Base-by-base conservation (phyloP, 73 alveolate species). In the Uronychia setigera region DNA sequence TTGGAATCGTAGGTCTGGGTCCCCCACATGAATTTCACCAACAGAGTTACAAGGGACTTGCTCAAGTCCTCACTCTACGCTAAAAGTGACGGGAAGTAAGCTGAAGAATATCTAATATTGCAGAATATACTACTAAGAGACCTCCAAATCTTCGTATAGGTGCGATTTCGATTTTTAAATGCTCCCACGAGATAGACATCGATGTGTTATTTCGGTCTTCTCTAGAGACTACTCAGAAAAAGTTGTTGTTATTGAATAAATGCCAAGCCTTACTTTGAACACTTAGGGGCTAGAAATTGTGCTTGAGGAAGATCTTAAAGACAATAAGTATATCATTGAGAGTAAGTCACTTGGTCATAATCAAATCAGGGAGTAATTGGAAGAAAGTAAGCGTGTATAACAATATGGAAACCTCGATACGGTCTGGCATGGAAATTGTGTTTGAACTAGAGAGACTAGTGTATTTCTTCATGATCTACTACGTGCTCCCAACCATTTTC, bases 381-480 rank as follows among this genome's bases (percentile, higher is more conserved):
- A 46, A 46, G 67, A 19, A 46, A 46, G 19, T 46, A 19, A 46
- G 19, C 67, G 67, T 46, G 67, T 46, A 46, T 19, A 46, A 46
- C 67, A 46, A 46, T 46, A 46, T 46, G 19, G 19, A 46, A 46
- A 46, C n/a, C n/a, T n/a, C n/a, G n/a, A n/a, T n/a, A n/a, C n/a
- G n/a, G 67, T 11, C 67, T 11, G 67, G 67, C 5, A 5, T 46
- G 67, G 19, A 46, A 19, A 11, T 46, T 5, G n/a, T 11, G 19
- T 19, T 46, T 11, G 67, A 46, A 19, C 67, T 46, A 11, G 67
- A 46, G 67, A 5, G 67, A 5, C n/a, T 11, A 46, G n/a, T 19
- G n/a, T 46, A 46, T 46, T 80, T 80, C 79, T 57, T 80, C 59
- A 13, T 80, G 29, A 57, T 30, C 26, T 57, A 57, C 60, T 80